A percentile compares a stretch with the other conserved stretches of the same genome.
Conservation (phyloP, 176 grass and related monocot species). For the Thalia dealbata region DNA sequence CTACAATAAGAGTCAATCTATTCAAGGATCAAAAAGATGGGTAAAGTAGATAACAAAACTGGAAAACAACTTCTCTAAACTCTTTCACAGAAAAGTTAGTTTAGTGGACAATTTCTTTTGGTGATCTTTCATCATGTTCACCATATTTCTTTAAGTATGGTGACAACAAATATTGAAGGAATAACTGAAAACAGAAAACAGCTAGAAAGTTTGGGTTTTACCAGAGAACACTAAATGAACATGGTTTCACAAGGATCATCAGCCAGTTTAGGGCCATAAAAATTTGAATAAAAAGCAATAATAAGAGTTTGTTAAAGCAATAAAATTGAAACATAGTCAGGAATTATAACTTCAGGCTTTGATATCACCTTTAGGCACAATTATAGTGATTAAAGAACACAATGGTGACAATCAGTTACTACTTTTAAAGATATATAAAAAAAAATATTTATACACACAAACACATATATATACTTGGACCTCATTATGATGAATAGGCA, state of each 20-base stretch:
- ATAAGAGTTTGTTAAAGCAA: neutral
- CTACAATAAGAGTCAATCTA: neutral
- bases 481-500: neutral
- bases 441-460: neutral
- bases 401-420: neutral
- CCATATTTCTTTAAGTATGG: neutral
- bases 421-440: neutral
- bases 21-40: neutral
- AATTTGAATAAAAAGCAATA: neutral
- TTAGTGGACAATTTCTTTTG: no score
- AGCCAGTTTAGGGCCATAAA: neutral
- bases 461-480: neutral
- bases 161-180: neutral
- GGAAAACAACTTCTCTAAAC: neutral
- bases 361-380: neutral
- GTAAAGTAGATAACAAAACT: neutral
- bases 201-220: neutral
- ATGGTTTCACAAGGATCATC: neutral
- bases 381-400: neutral
- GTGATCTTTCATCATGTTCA: neutral
- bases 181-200: neutral
- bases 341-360: neutral
- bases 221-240: neutral
- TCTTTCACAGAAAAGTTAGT: neutral
- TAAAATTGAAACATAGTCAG: neutral